Evolutionary conservation across 1,284 basidiomycete genomes (phyloP), one percentile per base, ranked within the genome.

Genomic region (Sutorius eximius): DNA sequence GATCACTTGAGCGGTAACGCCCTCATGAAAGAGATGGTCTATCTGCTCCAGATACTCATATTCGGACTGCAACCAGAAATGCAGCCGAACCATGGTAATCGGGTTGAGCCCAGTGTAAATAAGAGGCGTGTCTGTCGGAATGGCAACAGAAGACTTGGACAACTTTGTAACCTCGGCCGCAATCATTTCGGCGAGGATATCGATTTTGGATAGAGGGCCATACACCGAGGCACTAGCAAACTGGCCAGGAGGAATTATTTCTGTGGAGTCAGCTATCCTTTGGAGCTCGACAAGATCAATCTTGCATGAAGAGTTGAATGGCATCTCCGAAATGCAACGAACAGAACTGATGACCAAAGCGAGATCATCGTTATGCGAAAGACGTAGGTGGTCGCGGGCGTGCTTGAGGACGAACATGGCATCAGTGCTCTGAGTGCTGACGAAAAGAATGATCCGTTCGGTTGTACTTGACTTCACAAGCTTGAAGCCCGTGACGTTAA

Each of bases 271-370:
- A 2, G 47, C 60, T 49, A 68, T 49, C 37, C 51, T 57, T 46
- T 67, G 68, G 18, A 67, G 64, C 30, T 49, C 42, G n/a, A 47
- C 59, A 15, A 69, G 56, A 45, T 67, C 65, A 15, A 67, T 57
- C 57, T 70, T 67, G 58, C 70, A 68, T 6, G 64, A 68, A 0
- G 67, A 45, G 7, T 70, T 70, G 51, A 68, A 67, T 5, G 65
- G 67, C 66, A 67, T 65, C 45, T 70, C 63, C 13, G 56, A 36
- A 32, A 67, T 51, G 24, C 61, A 62, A 20, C 58, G 66, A 20
- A 64, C 64, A 7, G 60, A 57, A 20, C 48, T 47, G 50, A 69
- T 33, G 24, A 60, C 51, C 52, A 60, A 55, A 20, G 66, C 58
- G 8, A 70, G 53, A 29, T 66, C 58, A 9, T 62, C 57, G 16